A percentile compares a stretch with the other conserved stretches of the same genome.
These are phyloP conservation scores for Grifola frondosa DNA, from an alignment of 1,284 basidiomycete genomes.

Conservation along the genomic window DNA sequence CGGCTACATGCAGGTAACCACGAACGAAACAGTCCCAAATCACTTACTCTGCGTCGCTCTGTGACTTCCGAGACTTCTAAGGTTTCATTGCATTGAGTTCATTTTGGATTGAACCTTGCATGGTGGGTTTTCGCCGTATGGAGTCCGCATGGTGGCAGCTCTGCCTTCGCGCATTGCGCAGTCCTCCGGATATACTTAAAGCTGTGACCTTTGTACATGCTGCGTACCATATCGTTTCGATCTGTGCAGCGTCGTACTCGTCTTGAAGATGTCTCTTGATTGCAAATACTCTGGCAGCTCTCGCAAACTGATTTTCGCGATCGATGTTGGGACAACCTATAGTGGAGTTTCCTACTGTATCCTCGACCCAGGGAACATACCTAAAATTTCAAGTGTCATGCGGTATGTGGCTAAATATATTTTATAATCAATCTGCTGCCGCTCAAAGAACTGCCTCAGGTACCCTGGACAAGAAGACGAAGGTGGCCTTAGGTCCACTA, in stretches of 20 bases:
- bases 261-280: slow-evolving; percentile 5
- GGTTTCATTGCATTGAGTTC: no score
- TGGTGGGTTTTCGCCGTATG: neutral
- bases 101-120: no score
- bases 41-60: no score
- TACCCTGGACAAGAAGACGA: slow-evolving; percentile 43
- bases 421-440: neutral
- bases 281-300: slow-evolving; percentile 17
- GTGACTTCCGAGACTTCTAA: no score
- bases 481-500: slow-evolving; percentile 45
- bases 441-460: slow-evolving; percentile 24
- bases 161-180: slow-evolving; percentile 8
- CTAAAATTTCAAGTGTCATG: slow-evolving; percentile 45
- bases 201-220: neutral
- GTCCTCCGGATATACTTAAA: neutral
- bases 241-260: neutral
- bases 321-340: slow-evolving; percentile 55
- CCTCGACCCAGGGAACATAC: slow-evolving; percentile 46
- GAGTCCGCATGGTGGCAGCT: slow-evolving; percentile 19
- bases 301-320: slow-evolving; percentile 46
- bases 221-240: neutral
- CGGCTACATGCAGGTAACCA: no score
- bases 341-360: slow-evolving; percentile 49
- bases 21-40: no score
- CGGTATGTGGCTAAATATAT: slow-evolving; percentile 30